These are phyloP conservation scores for Starmerella apicola DNA, from an alignment of 805 yeast species.

Conservation along the genomic window DNA sequence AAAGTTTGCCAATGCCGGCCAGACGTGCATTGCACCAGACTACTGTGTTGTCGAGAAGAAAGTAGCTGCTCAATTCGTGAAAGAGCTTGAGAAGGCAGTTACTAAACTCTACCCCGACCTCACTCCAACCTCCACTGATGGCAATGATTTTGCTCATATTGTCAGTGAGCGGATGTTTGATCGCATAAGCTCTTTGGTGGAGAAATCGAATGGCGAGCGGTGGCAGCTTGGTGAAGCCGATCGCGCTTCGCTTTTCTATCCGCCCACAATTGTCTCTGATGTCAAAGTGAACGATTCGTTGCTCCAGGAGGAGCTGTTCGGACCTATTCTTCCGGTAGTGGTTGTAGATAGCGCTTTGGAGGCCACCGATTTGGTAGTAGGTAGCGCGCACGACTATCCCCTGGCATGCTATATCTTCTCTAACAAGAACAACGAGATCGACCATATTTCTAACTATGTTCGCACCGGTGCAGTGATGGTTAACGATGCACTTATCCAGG, in stretches of 20 bases:
- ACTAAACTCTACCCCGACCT: slow-evolving; percentile 37
- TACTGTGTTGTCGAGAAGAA: slow-evolving; percentile 57
- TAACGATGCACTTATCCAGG: slow-evolving; percentile 65
- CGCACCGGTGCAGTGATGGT: slow-evolving; percentile 63
- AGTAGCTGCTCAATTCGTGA: slow-evolving; percentile 41
- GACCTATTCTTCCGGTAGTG: slow-evolving; percentile 71
- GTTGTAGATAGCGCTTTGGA: slow-evolving; percentile 31
- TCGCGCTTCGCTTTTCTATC: slow-evolving; percentile 36
- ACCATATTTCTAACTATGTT: slow-evolving; percentile 37
- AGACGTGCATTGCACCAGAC: slow-evolving; percentile 84
- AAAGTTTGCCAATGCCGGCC: slow-evolving; percentile 70
- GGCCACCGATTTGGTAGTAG: slow-evolving; percentile 25
- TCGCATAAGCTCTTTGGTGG: slow-evolving; percentile 35
- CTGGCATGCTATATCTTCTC: slow-evolving; percentile 67
- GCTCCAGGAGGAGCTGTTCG: slow-evolving; percentile 71
- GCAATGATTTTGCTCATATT: slow-evolving; percentile 43
- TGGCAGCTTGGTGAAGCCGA: slow-evolving; percentile 26
- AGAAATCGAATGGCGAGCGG: slow-evolving; percentile 19
- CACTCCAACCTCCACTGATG: slow-evolving; percentile 9
- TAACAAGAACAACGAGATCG: slow-evolving; percentile 35
- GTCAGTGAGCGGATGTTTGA: slow-evolving; percentile 43
- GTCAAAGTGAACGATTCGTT: slow-evolving; percentile 54
- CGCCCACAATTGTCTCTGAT: slow-evolving; percentile 62
- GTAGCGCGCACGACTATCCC: slow-evolving; percentile 52
- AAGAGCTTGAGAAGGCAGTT: slow-evolving; percentile 31